phyloP scores from a whole-genome alignment of 306 rosid genomes.

The Nissolia schottii region DNA sequence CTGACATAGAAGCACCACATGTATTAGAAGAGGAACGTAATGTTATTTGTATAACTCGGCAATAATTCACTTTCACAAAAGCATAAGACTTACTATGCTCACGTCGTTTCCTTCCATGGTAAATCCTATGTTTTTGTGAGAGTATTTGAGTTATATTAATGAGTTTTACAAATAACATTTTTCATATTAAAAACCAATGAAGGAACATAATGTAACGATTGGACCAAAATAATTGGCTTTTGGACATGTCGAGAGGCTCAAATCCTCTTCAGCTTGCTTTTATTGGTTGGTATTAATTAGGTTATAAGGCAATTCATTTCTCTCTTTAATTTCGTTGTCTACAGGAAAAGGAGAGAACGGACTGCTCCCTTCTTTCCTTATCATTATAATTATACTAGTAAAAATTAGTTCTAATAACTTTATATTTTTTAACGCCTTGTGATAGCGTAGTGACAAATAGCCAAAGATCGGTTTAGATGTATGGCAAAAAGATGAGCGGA shows the following conservation, averaged over 20 bases:
- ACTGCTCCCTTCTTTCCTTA: neutral
- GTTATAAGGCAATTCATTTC: neutral
- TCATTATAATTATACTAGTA: neutral
- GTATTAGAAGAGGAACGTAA: no score
- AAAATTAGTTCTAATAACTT: neutral
- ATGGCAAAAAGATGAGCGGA: neutral
- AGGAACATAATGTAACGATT: slow-evolving; percentile 8
- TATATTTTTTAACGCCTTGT: neutral
- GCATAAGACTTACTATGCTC: no score
- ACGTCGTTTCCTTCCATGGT: no score
- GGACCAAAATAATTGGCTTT: slow-evolving; percentile 25
- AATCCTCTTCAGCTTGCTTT: neutral
- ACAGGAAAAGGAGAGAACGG: neutral
- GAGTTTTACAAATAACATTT: no score
- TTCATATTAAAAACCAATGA: slow-evolving; percentile 24
- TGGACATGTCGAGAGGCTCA: slow-evolving; percentile 25
- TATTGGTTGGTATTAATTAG: neutral
- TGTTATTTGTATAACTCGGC: no score
- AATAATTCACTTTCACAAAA: no score
- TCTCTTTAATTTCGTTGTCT: neutral
- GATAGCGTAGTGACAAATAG: neutral
- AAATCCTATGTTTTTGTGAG: no score
- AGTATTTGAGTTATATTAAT: no score
- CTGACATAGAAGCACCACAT: slow-evolving; percentile 21
- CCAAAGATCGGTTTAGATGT: neutral